Percentiles rank a stretch among this genome's conserved stretches.
Evolutionary conservation across 2,329 filamentous ascomycete genomes (phyloP).

Genomic region (Microascus cirrosus): DNA sequence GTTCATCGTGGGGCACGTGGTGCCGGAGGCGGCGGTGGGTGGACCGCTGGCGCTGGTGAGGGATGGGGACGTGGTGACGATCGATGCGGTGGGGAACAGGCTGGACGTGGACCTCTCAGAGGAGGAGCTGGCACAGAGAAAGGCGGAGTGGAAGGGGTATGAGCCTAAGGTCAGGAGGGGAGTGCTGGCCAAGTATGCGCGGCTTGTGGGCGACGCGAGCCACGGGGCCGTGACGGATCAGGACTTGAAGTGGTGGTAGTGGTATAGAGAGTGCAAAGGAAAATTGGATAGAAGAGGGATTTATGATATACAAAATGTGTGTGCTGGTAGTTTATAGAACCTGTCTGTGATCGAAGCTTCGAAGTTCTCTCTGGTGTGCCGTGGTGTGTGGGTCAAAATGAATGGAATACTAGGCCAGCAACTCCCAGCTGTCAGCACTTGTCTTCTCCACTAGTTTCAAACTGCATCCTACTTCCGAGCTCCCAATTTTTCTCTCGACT

Average conservation of each 20-base stretch:
- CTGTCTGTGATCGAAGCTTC: too few relatives aligned
- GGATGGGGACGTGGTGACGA: constrained; percentile 75
- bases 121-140: constrained; percentile 55
- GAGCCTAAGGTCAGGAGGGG: constrained; percentile 66
- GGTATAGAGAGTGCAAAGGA: background rate
- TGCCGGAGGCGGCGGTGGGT: constrained; percentile 79
- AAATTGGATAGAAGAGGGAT: background rate
- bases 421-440: background rate
- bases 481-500: background rate
- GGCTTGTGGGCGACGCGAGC: constrained; percentile 80
- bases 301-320: background rate
- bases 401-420: background rate
- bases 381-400: background rate
- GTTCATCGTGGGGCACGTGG: constrained; percentile 89
- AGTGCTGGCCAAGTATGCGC: constrained; percentile 80
- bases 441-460: background rate
- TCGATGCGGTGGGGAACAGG: constrained; percentile 71
- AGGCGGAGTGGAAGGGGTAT: constrained; percentile 60
- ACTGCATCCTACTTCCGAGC: background rate
- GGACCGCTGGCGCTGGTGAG: constrained; percentile 76
- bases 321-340: background rate
- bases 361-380: background rate
- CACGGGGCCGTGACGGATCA: constrained; percentile 81
- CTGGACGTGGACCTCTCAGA: constrained; percentile 58
- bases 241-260: constrained; percentile 7